Conservation (phyloP, 495 filamentous ascomycete genomes). For the Aspergillus indologenus region DNA sequence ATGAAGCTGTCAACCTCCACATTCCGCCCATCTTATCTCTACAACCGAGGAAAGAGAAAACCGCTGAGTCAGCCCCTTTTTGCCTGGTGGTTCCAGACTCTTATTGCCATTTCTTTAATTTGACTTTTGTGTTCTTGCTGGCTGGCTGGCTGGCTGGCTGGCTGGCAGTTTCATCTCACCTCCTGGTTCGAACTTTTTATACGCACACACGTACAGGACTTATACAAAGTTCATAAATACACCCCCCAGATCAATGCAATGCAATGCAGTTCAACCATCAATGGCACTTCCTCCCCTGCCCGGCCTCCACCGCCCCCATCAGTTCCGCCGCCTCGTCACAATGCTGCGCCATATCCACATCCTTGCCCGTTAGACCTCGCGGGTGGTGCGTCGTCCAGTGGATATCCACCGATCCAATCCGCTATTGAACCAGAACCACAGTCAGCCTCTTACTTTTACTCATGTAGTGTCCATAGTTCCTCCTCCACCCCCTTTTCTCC, state of each 20-base stretch:
- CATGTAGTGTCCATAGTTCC: no score
- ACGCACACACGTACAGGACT: no score
- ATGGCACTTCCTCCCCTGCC: conserved; percentile 36
- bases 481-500: conserved; percentile 1
- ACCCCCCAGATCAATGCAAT: no score
- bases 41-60: neutral
- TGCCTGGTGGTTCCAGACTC: no score
- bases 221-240: no score
- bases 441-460: conserved; percentile 3
- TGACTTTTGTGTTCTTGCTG: no score
- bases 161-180: no score
- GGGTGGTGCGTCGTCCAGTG: conserved; percentile 75
- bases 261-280: no score
- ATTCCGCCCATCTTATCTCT: neutral
- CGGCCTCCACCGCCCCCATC: conserved; percentile 38
- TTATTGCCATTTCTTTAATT: no score
- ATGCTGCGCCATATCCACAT: conserved; percentile 60
- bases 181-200: no score
- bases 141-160: no score
- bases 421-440: conserved; percentile 18
- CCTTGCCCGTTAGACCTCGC: conserved; percentile 65
- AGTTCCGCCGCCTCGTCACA: conserved; percentile 57
- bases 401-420: conserved; percentile 45
- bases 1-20: no score
- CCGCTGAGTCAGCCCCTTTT: neutral